Percentiles rank a stretch among this genome's conserved stretches.
Evolutionary conservation across 305 asterid genomes (phyloP).

Genomic region (Lippia alba): DNA sequence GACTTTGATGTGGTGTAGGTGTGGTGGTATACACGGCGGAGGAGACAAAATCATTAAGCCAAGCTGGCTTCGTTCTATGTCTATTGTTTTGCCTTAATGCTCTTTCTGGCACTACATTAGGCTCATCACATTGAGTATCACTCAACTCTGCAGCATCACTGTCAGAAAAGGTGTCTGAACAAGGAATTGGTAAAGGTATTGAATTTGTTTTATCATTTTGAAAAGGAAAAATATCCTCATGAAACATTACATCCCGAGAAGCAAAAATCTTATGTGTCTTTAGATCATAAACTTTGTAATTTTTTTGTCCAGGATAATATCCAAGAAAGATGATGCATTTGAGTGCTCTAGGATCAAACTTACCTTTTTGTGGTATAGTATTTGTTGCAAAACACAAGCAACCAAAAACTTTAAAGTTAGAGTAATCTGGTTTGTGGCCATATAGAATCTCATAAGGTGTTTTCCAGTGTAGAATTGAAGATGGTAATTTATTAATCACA

Average conservation of each 20-base stretch:
- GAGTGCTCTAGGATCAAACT: neutral
- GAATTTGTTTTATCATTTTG: too few relatives aligned
- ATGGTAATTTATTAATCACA: neutral
- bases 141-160: too few relatives aligned
- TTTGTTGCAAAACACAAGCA: neutral
- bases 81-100: too few relatives aligned
- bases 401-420: neutral
- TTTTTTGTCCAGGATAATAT: neutral
- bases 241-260: neutral
- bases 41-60: too few relatives aligned
- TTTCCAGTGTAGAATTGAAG: neutral
- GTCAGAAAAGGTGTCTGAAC: too few relatives aligned
- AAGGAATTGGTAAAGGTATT: too few relatives aligned
- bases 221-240: neutral
- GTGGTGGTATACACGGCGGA: too few relatives aligned
- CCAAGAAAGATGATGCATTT: neutral
- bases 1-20: too few relatives aligned
- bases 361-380: neutral
- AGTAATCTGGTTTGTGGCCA: neutral
- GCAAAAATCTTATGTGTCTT: neutral
- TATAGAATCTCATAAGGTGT: neutral
- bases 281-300: neutral
- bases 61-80: too few relatives aligned
- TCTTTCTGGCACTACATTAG: too few relatives aligned
- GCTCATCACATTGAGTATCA: too few relatives aligned